Evolutionary conservation across 2,329 filamentous ascomycete genomes (phyloP).

Genomic region (Botryotinia narcissicola): DNA sequence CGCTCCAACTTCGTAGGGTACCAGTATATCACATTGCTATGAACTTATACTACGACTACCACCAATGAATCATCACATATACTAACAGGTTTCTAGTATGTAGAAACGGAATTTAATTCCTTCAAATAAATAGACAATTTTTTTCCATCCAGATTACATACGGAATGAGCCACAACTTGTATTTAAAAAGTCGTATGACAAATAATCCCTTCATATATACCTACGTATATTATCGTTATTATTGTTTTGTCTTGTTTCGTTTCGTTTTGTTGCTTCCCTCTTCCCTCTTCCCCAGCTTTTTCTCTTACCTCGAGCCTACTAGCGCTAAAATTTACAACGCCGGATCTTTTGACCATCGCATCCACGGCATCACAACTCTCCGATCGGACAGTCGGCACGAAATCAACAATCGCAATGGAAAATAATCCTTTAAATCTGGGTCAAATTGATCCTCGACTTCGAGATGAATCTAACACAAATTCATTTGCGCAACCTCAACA

Average conservation of each 20-base stretch:
- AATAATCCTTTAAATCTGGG: slow-evolving; percentile 15
- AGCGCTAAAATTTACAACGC: slow-evolving; percentile 3
- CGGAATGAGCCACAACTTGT: neutral
- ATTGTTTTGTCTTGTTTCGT: neutral
- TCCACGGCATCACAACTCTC: slow-evolving; percentile 19
- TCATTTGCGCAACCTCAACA: slow-evolving; percentile 19
- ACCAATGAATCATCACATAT: neutral
- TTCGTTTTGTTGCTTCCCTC: neutral
- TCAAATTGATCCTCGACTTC: slow-evolving; percentile 25
- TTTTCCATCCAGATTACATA: neutral
- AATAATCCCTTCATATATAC: neutral
- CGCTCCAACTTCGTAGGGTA: neutral
- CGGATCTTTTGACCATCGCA: slow-evolving; percentile 3
- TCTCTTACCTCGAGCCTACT: neutral
- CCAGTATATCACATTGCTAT: neutral
- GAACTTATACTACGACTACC: neutral
- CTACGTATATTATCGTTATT: neutral
- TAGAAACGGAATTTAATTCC: neutral
- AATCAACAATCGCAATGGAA: slow-evolving; percentile 16
- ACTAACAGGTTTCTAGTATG: neutral
- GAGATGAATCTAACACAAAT: slow-evolving; percentile 21
- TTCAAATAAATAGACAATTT: neutral
- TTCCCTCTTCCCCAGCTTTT: neutral
- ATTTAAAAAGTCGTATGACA: neutral
- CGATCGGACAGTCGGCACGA: slow-evolving; percentile 9